Evolutionary conservation across 495 filamentous ascomycete genomes (phyloP).

Genomic region (Aspergillus haitiensis): DNA sequence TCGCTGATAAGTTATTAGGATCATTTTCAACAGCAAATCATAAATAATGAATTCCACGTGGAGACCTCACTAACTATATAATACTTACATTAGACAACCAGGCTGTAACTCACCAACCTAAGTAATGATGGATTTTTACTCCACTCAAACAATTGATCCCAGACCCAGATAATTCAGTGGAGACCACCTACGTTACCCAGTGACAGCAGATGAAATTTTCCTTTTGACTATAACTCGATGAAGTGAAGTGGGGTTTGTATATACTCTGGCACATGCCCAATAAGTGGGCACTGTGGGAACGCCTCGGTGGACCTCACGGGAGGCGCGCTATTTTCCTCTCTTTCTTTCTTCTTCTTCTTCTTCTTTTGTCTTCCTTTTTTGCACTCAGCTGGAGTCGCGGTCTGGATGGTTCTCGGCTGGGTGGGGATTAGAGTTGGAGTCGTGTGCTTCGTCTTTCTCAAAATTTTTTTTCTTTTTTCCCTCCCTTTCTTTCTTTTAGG

Average conservation of each 20-base stretch:
- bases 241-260: background rate
- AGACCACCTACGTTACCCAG: no score
- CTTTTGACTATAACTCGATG: background rate
- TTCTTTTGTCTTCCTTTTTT: background rate
- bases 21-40: background rate
- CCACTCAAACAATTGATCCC: no score
- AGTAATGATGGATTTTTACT: no score
- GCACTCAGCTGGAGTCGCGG: background rate
- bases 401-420: background rate
- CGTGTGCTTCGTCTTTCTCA: background rate
- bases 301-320: background rate
- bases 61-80: background rate
- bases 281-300: background rate
- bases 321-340: background rate
- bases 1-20: background rate
- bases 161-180: no score
- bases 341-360: background rate
- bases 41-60: background rate
- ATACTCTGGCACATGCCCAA: constrained; percentile 1
- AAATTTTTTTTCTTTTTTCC: background rate
- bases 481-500: background rate
- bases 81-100: no score
- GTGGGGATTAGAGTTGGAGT: constrained; percentile 1
- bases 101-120: no score
- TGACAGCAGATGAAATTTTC: no score